Percentiles rank a stretch among this genome's conserved stretches.
Evolutionary conservation across 2,329 filamentous ascomycete genomes (phyloP).

Genomic region (Phialophora expanda): DNA sequence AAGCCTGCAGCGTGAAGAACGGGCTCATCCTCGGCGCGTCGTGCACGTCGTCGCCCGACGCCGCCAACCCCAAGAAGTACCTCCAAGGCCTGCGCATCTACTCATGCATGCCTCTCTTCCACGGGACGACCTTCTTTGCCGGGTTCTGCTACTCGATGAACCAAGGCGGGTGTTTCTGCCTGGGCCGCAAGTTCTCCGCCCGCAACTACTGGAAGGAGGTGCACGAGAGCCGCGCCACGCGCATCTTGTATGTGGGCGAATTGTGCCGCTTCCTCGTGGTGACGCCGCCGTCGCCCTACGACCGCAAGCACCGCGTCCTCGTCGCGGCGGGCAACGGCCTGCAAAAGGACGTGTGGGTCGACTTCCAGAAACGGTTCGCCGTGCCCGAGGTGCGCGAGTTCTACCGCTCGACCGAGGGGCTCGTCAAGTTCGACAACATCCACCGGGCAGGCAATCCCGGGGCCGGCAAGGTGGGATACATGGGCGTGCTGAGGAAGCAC

Average conservation of each 20-base stretch:
- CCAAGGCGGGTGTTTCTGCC: slow-evolving; percentile 50
- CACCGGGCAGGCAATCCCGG: slow-evolving; percentile 67
- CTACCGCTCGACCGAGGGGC: slow-evolving; percentile 77
- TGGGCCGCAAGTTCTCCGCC: slow-evolving; percentile 45
- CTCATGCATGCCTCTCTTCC: slow-evolving; percentile 56
- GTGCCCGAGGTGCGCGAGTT: slow-evolving; percentile 68
- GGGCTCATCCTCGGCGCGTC: slow-evolving; percentile 46
- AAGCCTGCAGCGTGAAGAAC: slow-evolving; percentile 40
- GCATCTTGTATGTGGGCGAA: slow-evolving; percentile 63
- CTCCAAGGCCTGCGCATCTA: slow-evolving; percentile 52
- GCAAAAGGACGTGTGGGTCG: slow-evolving; percentile 55
- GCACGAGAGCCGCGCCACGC: slow-evolving; percentile 53
- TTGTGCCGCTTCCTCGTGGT: slow-evolving; percentile 55
- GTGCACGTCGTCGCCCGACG: slow-evolving; percentile 43
- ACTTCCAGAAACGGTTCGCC: slow-evolving; percentile 48
- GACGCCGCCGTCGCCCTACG: slow-evolving; percentile 50
- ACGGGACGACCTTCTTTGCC: slow-evolving; percentile 56
- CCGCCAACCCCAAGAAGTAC: slow-evolving; percentile 49
- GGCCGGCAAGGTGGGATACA: slow-evolving; percentile 57
- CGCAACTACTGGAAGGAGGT: slow-evolving; percentile 36
- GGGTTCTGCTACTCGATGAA: slow-evolving; percentile 51
- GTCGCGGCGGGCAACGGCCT: slow-evolving; percentile 56
- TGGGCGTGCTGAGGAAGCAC: slow-evolving; percentile 45
- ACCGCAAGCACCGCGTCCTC: slow-evolving; percentile 52
- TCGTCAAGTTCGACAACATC: slow-evolving; percentile 67